Evolutionary conservation across 2,329 filamentous ascomycete species (phyloP), one percentile per base, ranked within the genome.

Genomic region (Purpureocillium takamizusanense): DNA sequence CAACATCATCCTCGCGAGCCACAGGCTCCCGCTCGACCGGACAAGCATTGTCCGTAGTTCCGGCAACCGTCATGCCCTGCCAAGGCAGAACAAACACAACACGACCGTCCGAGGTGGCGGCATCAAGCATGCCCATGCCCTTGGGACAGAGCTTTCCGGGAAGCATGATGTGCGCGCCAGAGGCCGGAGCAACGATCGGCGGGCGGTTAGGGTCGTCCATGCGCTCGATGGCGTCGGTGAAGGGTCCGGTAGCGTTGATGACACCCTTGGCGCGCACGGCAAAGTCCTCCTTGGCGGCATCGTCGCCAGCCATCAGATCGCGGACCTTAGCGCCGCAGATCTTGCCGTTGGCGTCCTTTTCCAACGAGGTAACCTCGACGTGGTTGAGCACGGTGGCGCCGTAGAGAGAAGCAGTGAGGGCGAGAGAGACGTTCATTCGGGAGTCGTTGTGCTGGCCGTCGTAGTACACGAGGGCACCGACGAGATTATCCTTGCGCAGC

Each of bases 71-170:
- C 66, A 86, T 86, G 38, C 85, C 85, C 60, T 90, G 82, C 85
- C 85, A 92, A 7, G 85, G 85, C 37, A 92, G 69, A 59, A 92
- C 87, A 69, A 92, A 92, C 51, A 92, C 85, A 46, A 92, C 85
- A 53, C 85, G 78, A n/a, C 85, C 85, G 52, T 92, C 85, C 1
- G 84, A 89, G 3, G 86, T 88, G 31, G 76, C 74, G 3, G 86
- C 84, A 50, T 90, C 85, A 46, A 92, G 85, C 36, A 92, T 69
- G 44, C 85, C 85, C 81, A 90, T 89, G 54, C 85, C 78, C 39
- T 80, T 74, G 38, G 86, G 85, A 56, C 81, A 84, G 63, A 83
- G 83, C 62, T 83, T 83, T 39, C 83, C 83, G 16, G 86, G 85
- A 1, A 92, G 76, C 52, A 90, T 80, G 46, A 92, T 70, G 64